A percentile compares a stretch with the other conserved stretches of the same genome.
These are phyloP conservation scores for Cercophora scortea DNA, from an alignment of 495 filamentous ascomycete genomes.

Conservation along the genomic window DNA sequence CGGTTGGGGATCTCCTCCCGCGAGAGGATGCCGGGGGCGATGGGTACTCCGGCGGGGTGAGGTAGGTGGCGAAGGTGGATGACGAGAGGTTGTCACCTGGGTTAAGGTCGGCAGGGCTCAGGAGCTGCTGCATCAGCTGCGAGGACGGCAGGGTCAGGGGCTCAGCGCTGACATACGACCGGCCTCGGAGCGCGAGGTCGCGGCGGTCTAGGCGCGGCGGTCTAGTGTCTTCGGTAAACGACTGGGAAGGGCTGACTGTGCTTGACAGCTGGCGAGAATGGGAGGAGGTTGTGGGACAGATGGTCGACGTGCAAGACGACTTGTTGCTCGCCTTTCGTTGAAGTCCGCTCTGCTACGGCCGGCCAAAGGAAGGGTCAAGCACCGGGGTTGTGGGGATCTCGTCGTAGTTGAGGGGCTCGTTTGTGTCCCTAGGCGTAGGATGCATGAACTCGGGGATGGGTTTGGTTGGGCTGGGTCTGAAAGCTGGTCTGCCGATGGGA, in stretches of 20 bases:
- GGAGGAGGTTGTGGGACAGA: neutral
- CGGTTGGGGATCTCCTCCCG: neutral
- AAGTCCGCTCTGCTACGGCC: neutral
- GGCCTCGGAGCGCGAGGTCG: constrained; percentile 1
- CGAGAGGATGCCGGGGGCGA: constrained; percentile 9
- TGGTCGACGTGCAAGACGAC: constrained; percentile 6
- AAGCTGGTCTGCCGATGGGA: constrained; percentile 29
- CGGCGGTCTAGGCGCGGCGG: too few relatives aligned
- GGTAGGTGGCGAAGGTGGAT: constrained; percentile 8
- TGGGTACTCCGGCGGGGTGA: constrained; percentile 16
- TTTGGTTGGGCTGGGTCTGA: constrained; percentile 36
- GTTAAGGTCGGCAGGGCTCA: neutral
- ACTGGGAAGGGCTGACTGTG: too few relatives aligned
- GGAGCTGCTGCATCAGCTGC: neutral
- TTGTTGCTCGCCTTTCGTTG: neutral
- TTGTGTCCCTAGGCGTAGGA: constrained; percentile 6
- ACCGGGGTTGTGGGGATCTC: constrained; percentile 3
- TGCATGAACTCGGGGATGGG: constrained; percentile 40
- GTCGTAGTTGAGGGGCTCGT: neutral
- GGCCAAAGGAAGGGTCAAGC: constrained; percentile 22
- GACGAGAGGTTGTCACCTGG: constrained; percentile 1
- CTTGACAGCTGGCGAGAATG: neutral
- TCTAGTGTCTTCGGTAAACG: too few relatives aligned
- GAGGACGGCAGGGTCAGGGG: constrained; percentile 23
- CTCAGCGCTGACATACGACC: constrained; percentile 21